Evolutionary conservation across 2,329 filamentous ascomycete genomes (phyloP).

Genomic region (Cytospora schulzeri): DNA sequence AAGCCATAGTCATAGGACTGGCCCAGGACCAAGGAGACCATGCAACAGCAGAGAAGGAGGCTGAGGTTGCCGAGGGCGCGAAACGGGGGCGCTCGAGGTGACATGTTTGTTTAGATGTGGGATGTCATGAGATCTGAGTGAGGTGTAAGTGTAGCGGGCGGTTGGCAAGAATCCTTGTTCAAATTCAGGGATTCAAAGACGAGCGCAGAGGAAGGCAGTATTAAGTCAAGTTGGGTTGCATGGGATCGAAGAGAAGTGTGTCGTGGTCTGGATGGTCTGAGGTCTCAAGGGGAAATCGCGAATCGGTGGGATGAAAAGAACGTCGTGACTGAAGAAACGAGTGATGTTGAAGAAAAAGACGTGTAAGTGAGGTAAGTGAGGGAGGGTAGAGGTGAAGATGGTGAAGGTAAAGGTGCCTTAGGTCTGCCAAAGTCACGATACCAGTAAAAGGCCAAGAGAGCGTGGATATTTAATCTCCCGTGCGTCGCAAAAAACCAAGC

Average conservation of each 20-base stretch:
- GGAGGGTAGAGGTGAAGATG: background rate
- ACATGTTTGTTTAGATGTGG: constrained; percentile 11
- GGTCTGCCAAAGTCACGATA: background rate
- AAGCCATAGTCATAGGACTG: constrained; percentile 56
- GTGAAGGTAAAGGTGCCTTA: background rate
- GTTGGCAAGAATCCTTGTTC: background rate
- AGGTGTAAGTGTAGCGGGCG: background rate
- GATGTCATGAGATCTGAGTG: background rate
- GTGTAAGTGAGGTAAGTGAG: background rate
- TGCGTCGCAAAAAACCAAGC: background rate
- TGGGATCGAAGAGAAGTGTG: background rate
- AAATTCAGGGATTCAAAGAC: background rate
- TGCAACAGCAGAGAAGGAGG: constrained; percentile 25
- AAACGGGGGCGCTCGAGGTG: background rate
- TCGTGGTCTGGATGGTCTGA: background rate
- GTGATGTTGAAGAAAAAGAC: background rate
- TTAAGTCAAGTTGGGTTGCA: background rate
- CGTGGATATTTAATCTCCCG: background rate
- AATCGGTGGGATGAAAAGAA: background rate
- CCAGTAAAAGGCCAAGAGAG: background rate
- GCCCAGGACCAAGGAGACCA: constrained; percentile 23
- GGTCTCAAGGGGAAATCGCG: background rate
- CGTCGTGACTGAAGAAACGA: constrained; percentile 1
- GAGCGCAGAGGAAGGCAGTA: background rate
- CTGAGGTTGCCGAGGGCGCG: constrained; percentile 19